Base-by-base conservation (phyloP, 2,329 filamentous ascomycete species). In the Thielaviopsis euricoi region DNA sequence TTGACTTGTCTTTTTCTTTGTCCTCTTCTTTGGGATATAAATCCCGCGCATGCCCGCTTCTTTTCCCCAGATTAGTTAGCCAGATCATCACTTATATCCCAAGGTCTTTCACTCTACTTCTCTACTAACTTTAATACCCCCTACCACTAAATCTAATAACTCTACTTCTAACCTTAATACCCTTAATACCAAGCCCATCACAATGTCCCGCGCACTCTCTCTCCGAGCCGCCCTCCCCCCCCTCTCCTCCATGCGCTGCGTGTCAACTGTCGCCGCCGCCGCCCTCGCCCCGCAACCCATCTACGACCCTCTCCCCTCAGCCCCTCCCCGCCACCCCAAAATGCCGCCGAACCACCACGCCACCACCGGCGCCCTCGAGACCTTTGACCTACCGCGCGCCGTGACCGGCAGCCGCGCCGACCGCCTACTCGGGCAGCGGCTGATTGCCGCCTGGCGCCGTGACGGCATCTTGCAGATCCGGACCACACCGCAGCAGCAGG, bases 401-500 rank as follows among this genome's bases (percentile, higher is more conserved):
- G 66, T 75, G 10, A 69, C 66, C 0, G 68, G 69, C 0, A 68
- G 65, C 9, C 56, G 61, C 1, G 64, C 63, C 6, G 69, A 76
- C 60, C 61, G 61, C 43, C 65, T 65, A 4, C 65, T 76, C 57
- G 74, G 71, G 4, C 66, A 67, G 46, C 68, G 68, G 48, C 67
- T 76, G 49, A 64, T 76, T 25, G 61, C 66, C 0, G 70, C 73
- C 2, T 75, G 72, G 71, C 69, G 69, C 13, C 65, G 66, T 0
- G 72, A 76, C 51, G 73, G 74, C 46, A 76, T 76, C 61, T 66
- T 76, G 46, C 73, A 76, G 62, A 67, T 76, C n/a, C 63, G 66
- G 58, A 73, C 74, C 69, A 64, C 64, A 23, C 58, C 63, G 25
- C 21, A 59, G n/a, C 70, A 75, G 57, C 66, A 67, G 53, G 60